Percentiles rank a stretch among this genome's conserved stretches.
Evolutionary conservation across 176 grass and related monocot species (phyloP).

Genomic region (Aegilops longissima): DNA sequence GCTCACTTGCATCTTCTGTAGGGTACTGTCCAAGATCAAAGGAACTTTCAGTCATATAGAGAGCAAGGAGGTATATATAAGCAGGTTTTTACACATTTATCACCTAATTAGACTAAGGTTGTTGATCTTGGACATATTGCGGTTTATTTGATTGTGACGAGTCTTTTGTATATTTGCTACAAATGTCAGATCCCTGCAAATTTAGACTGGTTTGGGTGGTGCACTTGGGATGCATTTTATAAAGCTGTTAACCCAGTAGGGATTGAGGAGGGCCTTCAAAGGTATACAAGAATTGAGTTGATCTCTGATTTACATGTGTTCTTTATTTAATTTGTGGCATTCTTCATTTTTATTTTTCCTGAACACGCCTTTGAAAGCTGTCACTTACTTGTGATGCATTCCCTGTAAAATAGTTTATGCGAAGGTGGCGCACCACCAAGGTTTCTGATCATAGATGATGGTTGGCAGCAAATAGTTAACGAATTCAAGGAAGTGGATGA

Average conservation of each 20-base stretch:
- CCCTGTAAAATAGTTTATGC: conserved; percentile 13
- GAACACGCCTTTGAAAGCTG: not conserved
- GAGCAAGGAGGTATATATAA: conserved; percentile 46
- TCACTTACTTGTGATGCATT: not conserved
- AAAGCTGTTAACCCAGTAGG: conserved; percentile 47
- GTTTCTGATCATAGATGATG: conserved; percentile 70
- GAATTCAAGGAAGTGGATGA: conserved; percentile 38
- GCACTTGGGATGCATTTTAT: conserved; percentile 81
- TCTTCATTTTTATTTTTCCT: not conserved
- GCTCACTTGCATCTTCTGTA: not conserved
- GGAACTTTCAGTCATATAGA: conserved; percentile 56
- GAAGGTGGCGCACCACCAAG: conserved; percentile 43
- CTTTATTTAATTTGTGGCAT: not conserved
- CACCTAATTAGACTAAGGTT: not conserved
- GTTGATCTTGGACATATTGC: not conserved
- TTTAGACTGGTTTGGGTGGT: conserved; percentile 68
- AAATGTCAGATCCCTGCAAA: conserved; percentile 34
- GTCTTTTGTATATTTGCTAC: not conserved
- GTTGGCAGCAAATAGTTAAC: conserved; percentile 51
- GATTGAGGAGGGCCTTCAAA: conserved; percentile 47
- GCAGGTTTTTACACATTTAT: not conserved
- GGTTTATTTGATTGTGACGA: not conserved
- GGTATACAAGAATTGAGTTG: conserved; percentile 14
- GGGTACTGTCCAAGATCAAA: conserved; percentile 48
- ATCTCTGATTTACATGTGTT: not conserved